Evolutionary conservation across 2,329 filamentous ascomycete genomes (phyloP).

Genomic region (Monosporascus sp.): DNA sequence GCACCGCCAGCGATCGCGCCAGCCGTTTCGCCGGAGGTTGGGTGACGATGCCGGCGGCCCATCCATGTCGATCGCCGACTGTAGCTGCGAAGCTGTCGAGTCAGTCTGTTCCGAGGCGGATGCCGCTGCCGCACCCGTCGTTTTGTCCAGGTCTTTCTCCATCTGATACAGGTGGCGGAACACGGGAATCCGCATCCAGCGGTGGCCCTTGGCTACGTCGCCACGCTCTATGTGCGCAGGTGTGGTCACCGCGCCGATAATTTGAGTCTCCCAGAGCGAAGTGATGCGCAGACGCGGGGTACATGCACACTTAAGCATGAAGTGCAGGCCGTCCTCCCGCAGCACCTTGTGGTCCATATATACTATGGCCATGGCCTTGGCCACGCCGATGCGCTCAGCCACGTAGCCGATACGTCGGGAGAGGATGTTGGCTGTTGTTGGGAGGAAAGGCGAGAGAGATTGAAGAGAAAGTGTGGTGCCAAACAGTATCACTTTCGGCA

Average conservation of each 20-base stretch:
- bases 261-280: conserved; percentile 1
- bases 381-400: conserved; percentile 4
- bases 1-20: no score
- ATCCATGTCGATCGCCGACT: background rate
- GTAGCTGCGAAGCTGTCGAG: background rate
- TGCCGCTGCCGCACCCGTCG: background rate
- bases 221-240: conserved; percentile 3
- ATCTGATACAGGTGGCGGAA: conserved; percentile 5
- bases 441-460: no score
- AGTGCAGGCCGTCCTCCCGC: conserved; percentile 4
- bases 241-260: conserved; percentile 5
- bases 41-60: background rate
- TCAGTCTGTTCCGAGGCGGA: background rate
- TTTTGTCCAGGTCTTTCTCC: background rate
- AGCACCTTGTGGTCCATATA: conserved; percentile 4
- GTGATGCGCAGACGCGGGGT: background rate
- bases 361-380: conserved; percentile 1
- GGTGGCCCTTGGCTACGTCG: conserved; percentile 2
- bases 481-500: background rate
- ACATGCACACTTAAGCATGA: conserved; percentile 7
- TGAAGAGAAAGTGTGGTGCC: no score
- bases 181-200: conserved; percentile 4
- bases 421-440: no score
- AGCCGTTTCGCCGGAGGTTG: background rate
- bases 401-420: conserved; percentile 3